phyloP scores from a whole-genome alignment of 1,284 basidiomycete genomes.

The Trichosporon sp. region DNA sequence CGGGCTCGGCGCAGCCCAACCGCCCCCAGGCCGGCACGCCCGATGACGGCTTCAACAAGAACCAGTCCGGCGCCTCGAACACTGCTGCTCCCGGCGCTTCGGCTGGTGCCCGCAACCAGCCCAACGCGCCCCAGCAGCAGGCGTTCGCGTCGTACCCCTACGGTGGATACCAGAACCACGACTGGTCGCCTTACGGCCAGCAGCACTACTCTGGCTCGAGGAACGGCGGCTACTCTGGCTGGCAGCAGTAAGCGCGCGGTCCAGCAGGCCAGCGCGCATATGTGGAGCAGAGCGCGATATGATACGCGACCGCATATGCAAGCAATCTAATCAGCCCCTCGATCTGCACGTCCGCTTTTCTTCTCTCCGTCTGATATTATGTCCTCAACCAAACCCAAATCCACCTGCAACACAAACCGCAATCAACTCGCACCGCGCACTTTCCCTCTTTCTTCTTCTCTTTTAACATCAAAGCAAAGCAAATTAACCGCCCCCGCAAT shows the following conservation, averaged over 20 bases:
- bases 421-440: no score
- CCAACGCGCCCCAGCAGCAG: constrained; percentile 28
- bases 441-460: neutral
- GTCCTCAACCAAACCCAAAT: neutral
- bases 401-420: neutral
- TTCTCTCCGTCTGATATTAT: neutral
- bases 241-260: constrained; percentile 28
- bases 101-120: constrained; percentile 20
- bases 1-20: constrained; percentile 18
- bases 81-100: constrained; percentile 15
- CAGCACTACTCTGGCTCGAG: constrained; percentile 27
- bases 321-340: neutral
- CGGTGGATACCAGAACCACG: constrained; percentile 31
- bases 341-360: neutral
- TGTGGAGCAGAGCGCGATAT: constrained; percentile 1
- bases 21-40: constrained; percentile 37
- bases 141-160: constrained; percentile 31
- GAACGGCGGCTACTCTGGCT: constrained; percentile 32
- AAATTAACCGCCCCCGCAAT: neutral
- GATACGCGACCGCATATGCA: constrained; percentile 4
- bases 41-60: constrained; percentile 43
- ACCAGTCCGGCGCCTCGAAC: constrained; percentile 11
- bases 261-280: neutral
- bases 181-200: constrained; percentile 35
- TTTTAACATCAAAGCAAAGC: neutral